Conservation (phyloP, 1,284 basidiomycete genomes). For the Irpex sp. region DNA sequence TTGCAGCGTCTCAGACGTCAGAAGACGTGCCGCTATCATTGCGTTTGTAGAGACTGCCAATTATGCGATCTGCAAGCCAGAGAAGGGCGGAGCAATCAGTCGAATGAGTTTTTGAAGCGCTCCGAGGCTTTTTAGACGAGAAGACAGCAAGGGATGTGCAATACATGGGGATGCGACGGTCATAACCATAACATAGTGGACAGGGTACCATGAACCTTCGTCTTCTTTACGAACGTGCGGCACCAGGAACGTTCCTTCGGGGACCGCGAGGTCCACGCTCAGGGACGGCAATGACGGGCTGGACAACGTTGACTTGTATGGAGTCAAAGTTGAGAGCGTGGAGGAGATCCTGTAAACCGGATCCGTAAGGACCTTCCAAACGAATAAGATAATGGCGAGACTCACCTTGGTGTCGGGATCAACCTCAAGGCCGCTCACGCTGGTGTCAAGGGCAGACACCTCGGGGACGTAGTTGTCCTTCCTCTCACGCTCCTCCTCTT, state of each 20-base stretch:
- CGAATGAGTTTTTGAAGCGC: neutral
- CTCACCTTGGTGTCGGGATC: constrained; percentile 89
- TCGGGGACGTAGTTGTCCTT: constrained; percentile 99
- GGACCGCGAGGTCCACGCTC: constrained; percentile 76
- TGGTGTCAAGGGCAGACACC: constrained; percentile 88
- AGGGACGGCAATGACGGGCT: constrained; percentile 63
- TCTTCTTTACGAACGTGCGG: constrained; percentile 43
- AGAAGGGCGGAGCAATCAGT: no score
- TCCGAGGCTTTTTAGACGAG: neutral
- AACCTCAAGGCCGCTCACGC: constrained; percentile 74
- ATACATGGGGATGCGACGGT: constrained; percentile 20
- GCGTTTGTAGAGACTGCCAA: neutral
- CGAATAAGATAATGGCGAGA: constrained; percentile 12
- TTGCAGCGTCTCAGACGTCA: no score
- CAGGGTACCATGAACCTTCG: neutral
- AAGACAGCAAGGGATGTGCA: neutral
- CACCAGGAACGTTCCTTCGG: constrained; percentile 82
- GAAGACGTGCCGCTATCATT: no score
- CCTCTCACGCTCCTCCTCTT: constrained; percentile 99
- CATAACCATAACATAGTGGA: constrained; percentile 17
- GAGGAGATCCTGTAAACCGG: constrained; percentile 70
- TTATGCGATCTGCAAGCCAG: neutral
- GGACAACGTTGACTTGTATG: constrained; percentile 70
- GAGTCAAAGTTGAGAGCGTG: constrained; percentile 89
- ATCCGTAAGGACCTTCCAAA: neutral